Evolutionary conservation across 441 rosid genomes (phyloP).

Genomic region (Raphanus hybrid): DNA sequence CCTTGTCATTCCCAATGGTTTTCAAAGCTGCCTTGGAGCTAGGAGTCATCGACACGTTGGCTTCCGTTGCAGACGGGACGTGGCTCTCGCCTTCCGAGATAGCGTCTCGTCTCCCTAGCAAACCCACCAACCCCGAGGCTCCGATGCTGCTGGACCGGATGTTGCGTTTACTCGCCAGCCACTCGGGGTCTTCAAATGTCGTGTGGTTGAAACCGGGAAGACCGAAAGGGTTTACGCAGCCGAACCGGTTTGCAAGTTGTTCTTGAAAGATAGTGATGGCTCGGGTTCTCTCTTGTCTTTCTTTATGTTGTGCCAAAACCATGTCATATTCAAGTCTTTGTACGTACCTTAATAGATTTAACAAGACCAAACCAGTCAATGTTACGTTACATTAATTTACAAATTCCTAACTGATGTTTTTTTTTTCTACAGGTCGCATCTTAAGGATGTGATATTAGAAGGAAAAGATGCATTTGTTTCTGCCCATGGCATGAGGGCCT

Average conservation of each 20-base stretch:
- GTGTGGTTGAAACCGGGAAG: slow-evolving; percentile 3
- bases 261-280: slow-evolving; percentile 21
- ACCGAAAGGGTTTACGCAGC: slow-evolving; percentile 31
- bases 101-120: slow-evolving; percentile 20
- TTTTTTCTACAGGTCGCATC: not conserved
- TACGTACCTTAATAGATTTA: not conserved
- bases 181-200: slow-evolving; percentile 19
- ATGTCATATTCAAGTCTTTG: slow-evolving; percentile 21
- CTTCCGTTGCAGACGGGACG: not conserved
- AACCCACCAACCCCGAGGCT: slow-evolving; percentile 27
- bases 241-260: slow-evolving; percentile 35
- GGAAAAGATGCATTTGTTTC: slow-evolving; percentile 22
- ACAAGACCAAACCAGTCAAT: not conserved
- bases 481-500: slow-evolving; percentile 17
- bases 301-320: slow-evolving; percentile 16
- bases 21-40: slow-evolving; percentile 29
- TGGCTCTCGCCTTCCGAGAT: slow-evolving; percentile 34
- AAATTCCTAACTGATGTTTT: not conserved
- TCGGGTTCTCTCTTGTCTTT: slow-evolving; percentile 34
- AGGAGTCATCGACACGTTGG: slow-evolving; percentile 19
- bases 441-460: slow-evolving; percentile 9
- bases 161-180: slow-evolving; percentile 30
- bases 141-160: slow-evolving; percentile 32
- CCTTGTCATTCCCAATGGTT: slow-evolving; percentile 26
- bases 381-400: not conserved